Evolutionary conservation across 805 yeast species (phyloP), one percentile per base, ranked within the genome.

Genomic region (Komagataella pastoris): DNA sequence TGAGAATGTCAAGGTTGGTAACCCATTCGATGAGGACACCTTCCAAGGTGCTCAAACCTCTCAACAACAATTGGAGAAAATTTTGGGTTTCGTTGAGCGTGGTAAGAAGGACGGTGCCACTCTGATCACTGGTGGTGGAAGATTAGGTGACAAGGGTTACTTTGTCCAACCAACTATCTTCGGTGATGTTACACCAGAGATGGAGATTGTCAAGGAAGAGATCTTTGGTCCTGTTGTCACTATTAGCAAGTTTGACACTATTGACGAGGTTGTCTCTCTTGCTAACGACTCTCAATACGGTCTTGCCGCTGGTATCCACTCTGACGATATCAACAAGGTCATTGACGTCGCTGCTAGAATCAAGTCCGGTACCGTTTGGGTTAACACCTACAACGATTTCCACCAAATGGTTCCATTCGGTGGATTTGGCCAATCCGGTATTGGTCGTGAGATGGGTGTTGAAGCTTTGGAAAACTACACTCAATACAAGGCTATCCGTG

Each of bases 211-310:
- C 59, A 78, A 75, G 66, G 97, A 89, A 66, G 97, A 89, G 76
- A 87, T 89, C 65, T 89, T 88, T 61, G 96, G 96, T 54, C 96
- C 96, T 21, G 88, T 88, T 55, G 81, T 85, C 56, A 81, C 93
- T 46, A 76, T 86, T 52, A 70, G 83, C 61, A 84, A 85, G 67
- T 88, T 88, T 65, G 72, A 71, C 58, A 74, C 85, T 49, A 76
- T 79, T 56, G 91, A 85, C 56, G 95, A 88, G 67, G 90, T 81
- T 50, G 72, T 88, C 54, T 73, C 69, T 50, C 71, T 75, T 68
- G 90, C 93, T 56, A 88, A 88, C 68, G 81, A 83, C 66, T 75
- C 89, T 45, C 79, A 78, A 52, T 86, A 82, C 63, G 96, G 96
- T 59, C 76, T 88, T 59, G 95, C 95, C 61, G 93, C 95, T 51